Base-by-base conservation (phyloP, 768 basidiomycete genomes). In the Suillus subalutaceus region DNA sequence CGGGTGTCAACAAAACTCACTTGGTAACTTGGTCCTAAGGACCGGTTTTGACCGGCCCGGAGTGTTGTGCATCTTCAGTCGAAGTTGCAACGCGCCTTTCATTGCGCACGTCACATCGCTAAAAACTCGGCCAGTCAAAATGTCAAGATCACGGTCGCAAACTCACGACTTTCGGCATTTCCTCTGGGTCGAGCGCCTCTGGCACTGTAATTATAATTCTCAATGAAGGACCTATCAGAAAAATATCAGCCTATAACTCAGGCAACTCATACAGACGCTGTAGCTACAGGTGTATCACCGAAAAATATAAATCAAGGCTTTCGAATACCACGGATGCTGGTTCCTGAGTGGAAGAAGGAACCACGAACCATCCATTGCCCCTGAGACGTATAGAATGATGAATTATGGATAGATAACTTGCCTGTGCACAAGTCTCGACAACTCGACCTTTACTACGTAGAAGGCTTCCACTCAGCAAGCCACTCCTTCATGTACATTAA, bases 401-500 rank as follows among this genome's bases (percentile, higher is more conserved):
- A 37, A 10, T 56, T 35, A 56, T 37, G 18, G 18, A 48, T 20
- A 20, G 18, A 55, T 44, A 20, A 35, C 32, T 13, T 37, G 35
- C 40, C 40, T 13, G 7, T 41, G 18, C 32, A 56, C 18, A 35
- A 6, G 32, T 56, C 9, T 23, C 12, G 5, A 13, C 23, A 23
- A 23, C 32, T 32, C 30, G 13, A 30, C 10, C 55, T 56, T 37
- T n/a, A n/a, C 12, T 1, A 38, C 3, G n/a, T 1, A 20, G 35
- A 57, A n/a, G 56, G 56, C 12, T 23, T 62, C 80, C 79, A 85
- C 32, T 79, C 77, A 18, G 79, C 71, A 20, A 91, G 79, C 90
- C 90, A 91, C 4, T 62, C 73, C 70, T 83, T 82, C 74, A 91
- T 87, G 38, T 82, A 79, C 35, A 77, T 72, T 30, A 91, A 77